Evolutionary conservation across 805 yeast genomes (phyloP), one percentile per base, ranked within the genome.

Genomic region (Yamadazyma olivae): DNA sequence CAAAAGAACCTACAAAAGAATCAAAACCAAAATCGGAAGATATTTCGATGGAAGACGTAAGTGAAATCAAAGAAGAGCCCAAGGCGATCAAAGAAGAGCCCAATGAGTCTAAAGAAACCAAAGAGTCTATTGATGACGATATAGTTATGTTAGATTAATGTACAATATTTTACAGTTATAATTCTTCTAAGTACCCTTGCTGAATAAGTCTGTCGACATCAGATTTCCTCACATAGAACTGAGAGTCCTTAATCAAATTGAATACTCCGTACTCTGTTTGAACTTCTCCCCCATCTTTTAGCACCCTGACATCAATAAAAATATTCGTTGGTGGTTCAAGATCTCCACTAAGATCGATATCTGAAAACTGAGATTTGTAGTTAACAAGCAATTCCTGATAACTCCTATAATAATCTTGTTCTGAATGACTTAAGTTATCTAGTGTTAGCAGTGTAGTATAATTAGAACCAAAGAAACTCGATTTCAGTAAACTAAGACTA

Each of bases 211-310:
- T 67, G 53, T 91, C 97, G 5, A 93, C 99, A 53, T 93, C 99
- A 0, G 93, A 82, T 48, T 87, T 91, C 40, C 99, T 71, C 14
- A 91, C 97, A 54, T 85, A 91, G 54, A 91, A 90, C 54, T 93
- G 98, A 3, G 96, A 85, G 56, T 91, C 91, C 52, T 90, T 91
- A 3, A 95, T 86, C 45, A 93, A 64, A 50, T 90, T 90, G 64
- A 93, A 89, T 3, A 88, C 96, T 16, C 97, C 99, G 50, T 91
- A 91, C 56, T 91, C 99, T 0, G 99, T 93, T 54, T 90, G 96
- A 23, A 91, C 88, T 54, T 93, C 98, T 1, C 99, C 99, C 0
- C 95, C 97, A 51, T 91, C 95, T 55, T 84, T 84, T 34, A 91
- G 61, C 6, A 91, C 98, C 39, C 99, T 67, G 4, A 93, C 98